These are phyloP conservation scores for Clonostachys rhizophaga DNA, from an alignment of 2,329 filamentous ascomycete genomes.

Conservation along the genomic window DNA sequence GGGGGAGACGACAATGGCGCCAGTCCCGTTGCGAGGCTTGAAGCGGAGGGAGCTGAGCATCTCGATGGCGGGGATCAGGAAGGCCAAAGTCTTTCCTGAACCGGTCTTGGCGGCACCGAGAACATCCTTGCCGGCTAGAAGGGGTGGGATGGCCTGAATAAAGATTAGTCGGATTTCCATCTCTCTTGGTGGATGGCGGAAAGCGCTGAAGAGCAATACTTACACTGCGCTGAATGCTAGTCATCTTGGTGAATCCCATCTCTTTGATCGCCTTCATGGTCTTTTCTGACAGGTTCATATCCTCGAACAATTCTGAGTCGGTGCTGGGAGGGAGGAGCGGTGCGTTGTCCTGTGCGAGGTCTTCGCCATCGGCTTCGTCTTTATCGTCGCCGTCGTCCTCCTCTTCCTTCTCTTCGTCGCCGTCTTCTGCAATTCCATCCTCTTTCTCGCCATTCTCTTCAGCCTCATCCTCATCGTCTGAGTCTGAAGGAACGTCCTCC, in stretches of 20 bases:
- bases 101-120: slow-evolving; percentile 95
- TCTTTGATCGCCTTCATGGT: slow-evolving; percentile 83
- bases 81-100: slow-evolving; percentile 91
- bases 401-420: slow-evolving; percentile 14
- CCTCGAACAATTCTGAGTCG: slow-evolving; percentile 67
- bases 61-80: slow-evolving; percentile 90
- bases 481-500: slow-evolving; percentile 14
- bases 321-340: slow-evolving; percentile 51
- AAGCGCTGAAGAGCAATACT: slow-evolving; percentile 3
- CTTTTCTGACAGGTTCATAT: slow-evolving; percentile 82
- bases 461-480: slow-evolving; percentile 14
- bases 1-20: slow-evolving; percentile 87
- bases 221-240: slow-evolving; percentile 77
- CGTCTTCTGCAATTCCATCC: slow-evolving; percentile 6
- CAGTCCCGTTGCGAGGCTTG: slow-evolving; percentile 91
- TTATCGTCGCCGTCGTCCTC: slow-evolving; percentile 15
- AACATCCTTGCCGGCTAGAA: slow-evolving; percentile 86
- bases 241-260: slow-evolving; percentile 96
- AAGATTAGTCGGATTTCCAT: neutral
- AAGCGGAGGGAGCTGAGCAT: slow-evolving; percentile 87
- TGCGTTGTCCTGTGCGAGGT: slow-evolving; percentile 28
- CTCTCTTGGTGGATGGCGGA: neutral
- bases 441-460: slow-evolving; percentile 16
- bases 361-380: slow-evolving; percentile 22
- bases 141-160: slow-evolving; percentile 69